These are phyloP conservation scores for Sutorius australiensis DNA, from an alignment of 768 basidiomycete species.

Conservation along the genomic window DNA sequence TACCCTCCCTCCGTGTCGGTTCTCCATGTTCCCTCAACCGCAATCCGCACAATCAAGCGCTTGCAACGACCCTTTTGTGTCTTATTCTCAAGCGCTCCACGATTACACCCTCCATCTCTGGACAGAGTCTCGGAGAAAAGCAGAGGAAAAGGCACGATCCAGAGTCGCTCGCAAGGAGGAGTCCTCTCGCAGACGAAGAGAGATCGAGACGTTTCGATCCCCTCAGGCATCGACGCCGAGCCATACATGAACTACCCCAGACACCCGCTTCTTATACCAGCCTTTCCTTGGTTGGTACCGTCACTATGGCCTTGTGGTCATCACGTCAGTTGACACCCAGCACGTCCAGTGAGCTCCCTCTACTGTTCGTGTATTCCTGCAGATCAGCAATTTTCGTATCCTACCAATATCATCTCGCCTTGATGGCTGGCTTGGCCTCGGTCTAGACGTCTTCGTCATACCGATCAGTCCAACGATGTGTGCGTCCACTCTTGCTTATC, in stretches of 20 bases:
- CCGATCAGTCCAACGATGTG: conserved; percentile 7
- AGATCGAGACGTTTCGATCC: conserved; percentile 9
- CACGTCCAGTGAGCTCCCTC: conserved; percentile 14
- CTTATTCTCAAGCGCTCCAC: conserved; percentile 63
- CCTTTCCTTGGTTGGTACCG: conserved; percentile 15
- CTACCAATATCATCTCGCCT: conserved; percentile 4
- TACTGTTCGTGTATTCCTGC: conserved; percentile 11
- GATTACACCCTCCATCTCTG: conserved; percentile 65
- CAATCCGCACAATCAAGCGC: conserved; percentile 2
- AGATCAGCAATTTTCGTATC: conserved; percentile 16
- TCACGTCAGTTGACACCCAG: conserved; percentile 10
- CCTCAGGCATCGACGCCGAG: conserved; percentile 6
- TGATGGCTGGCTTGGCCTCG: conserved; percentile 1
- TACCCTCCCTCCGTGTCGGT: conserved; percentile 11
- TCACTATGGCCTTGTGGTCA: conserved; percentile 2
- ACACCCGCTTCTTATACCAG: background rate
- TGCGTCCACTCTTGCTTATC: conserved; percentile 11
- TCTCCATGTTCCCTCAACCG: conserved; percentile 16
- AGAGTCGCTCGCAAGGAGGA: conserved; percentile 29
- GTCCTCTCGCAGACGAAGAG: conserved; percentile 22
- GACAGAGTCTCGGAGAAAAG: conserved; percentile 59
- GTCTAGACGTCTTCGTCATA: conserved; percentile 2
- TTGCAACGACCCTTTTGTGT: conserved; percentile 37
- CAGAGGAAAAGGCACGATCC: conserved; percentile 46
- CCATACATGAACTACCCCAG: conserved; percentile 13